phyloP scores from a whole-genome alignment of 1,284 basidiomycete species.

The Ganoderma meredithae region DNA sequence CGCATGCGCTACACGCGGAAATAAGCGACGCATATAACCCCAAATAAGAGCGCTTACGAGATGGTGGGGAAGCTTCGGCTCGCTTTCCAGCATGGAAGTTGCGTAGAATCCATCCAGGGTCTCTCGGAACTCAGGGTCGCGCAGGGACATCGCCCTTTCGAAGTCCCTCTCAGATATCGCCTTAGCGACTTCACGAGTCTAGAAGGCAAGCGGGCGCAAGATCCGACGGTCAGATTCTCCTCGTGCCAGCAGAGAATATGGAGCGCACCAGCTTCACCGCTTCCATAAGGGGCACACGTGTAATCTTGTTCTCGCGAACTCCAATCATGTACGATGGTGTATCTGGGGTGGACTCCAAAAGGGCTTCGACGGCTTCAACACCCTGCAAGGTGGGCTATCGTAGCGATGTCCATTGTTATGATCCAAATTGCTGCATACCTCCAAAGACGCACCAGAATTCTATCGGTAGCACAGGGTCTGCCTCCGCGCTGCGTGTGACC shows the following conservation, averaged over 20 bases:
- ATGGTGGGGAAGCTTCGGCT: conserved; percentile 66
- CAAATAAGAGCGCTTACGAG: conserved; percentile 52
- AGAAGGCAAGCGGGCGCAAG: conserved; percentile 2
- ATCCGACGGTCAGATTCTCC: conserved; percentile 17
- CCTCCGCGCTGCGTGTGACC: conserved; percentile 98
- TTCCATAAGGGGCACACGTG: conserved; percentile 89
- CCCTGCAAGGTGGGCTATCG: conserved; percentile 92
- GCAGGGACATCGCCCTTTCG: conserved; percentile 84
- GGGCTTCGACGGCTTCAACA: conserved; percentile 90
- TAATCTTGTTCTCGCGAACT: conserved; percentile 95
- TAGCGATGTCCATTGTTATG: conserved; percentile 31
- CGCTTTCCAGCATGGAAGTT: conserved; percentile 70
- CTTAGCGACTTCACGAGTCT: conserved; percentile 88
- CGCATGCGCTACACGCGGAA: conserved; percentile 70
- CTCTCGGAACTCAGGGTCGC: conserved; percentile 94
- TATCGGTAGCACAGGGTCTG: conserved; percentile 90
- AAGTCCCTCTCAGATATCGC: conserved; percentile 91
- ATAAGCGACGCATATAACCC: conserved; percentile 9
- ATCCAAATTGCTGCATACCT: neutral
- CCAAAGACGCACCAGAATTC: conserved; percentile 75
- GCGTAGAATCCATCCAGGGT: conserved; percentile 85
- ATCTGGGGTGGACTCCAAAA: conserved; percentile 89
- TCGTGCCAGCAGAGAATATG: neutral
- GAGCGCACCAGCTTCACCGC: conserved; percentile 83
- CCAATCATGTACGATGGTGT: conserved; percentile 99